Conservation (phyloP, 2,329 filamentous ascomycete species). For the Aplosporella prunicola region DNA sequence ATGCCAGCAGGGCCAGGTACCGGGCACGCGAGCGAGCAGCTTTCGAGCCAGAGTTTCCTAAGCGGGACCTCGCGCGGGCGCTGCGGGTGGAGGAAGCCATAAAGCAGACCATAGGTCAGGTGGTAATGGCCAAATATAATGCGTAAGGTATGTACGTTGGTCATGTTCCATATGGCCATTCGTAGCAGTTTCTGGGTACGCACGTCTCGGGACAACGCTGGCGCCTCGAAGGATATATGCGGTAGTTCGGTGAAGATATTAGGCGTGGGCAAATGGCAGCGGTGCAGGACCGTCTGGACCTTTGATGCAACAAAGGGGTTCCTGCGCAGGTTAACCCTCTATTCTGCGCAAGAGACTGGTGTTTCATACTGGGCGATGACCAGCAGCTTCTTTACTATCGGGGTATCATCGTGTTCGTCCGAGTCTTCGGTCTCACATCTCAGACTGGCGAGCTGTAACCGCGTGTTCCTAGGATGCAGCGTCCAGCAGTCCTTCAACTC, state of each 20-base stretch:
- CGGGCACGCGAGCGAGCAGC: constrained; percentile 25
- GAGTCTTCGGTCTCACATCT: constrained; percentile 1
- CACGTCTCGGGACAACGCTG: constrained; percentile 31
- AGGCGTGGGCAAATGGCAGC: constrained; percentile 37
- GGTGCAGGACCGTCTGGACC: constrained; percentile 36
- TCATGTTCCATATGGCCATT: constrained; percentile 31
- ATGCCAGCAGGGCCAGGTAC: constrained; percentile 13
- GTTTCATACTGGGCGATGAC: constrained; percentile 29
- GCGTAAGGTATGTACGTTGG: constrained; percentile 34
- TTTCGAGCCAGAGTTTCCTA: constrained; percentile 38
- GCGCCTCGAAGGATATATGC: constrained; percentile 28
- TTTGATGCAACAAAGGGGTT: constrained; percentile 33
- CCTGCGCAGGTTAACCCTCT: constrained; percentile 16
- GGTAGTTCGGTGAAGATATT: constrained; percentile 37
- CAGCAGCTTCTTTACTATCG: constrained; percentile 34
- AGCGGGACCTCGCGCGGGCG: constrained; percentile 23
- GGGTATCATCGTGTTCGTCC: constrained; percentile 33
- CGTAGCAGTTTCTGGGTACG: constrained; percentile 31
- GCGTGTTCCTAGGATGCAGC: constrained; percentile 15
- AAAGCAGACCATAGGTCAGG: constrained; percentile 30
- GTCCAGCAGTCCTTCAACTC: constrained; percentile 32
- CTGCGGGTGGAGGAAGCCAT: constrained; percentile 29
- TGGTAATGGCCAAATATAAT: constrained; percentile 36
- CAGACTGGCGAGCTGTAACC: constrained; percentile 10
- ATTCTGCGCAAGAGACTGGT: neutral